These are phyloP conservation scores for Lactarius indigo DNA, from an alignment of 768 basidiomycete genomes.

Conservation along the genomic window DNA sequence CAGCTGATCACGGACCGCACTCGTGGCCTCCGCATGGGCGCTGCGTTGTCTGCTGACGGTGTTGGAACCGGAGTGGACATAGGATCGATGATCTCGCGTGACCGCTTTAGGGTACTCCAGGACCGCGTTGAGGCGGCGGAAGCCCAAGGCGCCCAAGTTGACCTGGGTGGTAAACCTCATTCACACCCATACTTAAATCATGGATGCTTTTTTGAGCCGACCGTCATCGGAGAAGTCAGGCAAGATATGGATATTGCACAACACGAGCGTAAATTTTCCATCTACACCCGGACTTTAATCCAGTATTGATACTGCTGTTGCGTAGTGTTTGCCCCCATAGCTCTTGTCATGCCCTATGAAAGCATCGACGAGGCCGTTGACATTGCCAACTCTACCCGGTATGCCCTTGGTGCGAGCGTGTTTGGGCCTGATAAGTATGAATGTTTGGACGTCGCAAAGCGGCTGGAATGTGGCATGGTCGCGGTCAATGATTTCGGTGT, in stretches of 20 bases:
- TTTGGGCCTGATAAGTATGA: slow-evolving; percentile 83
- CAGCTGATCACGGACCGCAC: slow-evolving; percentile 61
- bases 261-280: slow-evolving; percentile 61
- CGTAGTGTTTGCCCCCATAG: slow-evolving; percentile 90
- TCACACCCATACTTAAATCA: slow-evolving; percentile 63
- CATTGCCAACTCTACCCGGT: slow-evolving; percentile 84
- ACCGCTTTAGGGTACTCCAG: slow-evolving; percentile 49
- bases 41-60: slow-evolving; percentile 69
- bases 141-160: slow-evolving; percentile 59
- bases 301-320: slow-evolving; percentile 10
- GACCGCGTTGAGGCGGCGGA: slow-evolving; percentile 62
- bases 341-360: slow-evolving; percentile 81
- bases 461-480: slow-evolving; percentile 94
- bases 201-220: slow-evolving; percentile 83
- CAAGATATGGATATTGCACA: slow-evolving; percentile 72
- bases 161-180: slow-evolving; percentile 62
- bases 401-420: slow-evolving; percentile 90
- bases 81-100: slow-evolving; percentile 62
- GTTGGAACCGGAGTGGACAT: slow-evolving; percentile 71
- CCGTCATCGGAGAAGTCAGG: slow-evolving; percentile 77
- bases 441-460: slow-evolving; percentile 75
- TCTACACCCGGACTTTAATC: background rate
- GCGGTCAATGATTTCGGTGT: slow-evolving; percentile 93
- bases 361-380: slow-evolving; percentile 79
- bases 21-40: slow-evolving; percentile 68